These are phyloP conservation scores for Aspergillus pseudoviridinutans DNA, from an alignment of 2,329 filamentous ascomycete genomes.

Conservation along the genomic window DNA sequence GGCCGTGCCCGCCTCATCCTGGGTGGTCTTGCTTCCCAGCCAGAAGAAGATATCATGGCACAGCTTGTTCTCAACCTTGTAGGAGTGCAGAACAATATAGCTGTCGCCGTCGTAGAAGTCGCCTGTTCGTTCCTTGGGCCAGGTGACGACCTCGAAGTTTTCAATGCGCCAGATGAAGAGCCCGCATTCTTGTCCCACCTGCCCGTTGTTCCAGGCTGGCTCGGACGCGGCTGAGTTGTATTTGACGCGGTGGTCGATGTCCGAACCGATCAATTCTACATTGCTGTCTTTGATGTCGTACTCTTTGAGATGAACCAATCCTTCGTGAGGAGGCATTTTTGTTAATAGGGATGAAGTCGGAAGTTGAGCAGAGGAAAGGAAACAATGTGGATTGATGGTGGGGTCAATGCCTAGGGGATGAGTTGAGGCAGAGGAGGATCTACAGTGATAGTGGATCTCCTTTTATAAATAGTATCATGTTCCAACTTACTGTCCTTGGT, in stretches of 20 bases:
- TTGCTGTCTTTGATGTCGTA: constrained; percentile 68
- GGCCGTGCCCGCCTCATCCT: constrained; percentile 65
- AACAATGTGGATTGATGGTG: background rate
- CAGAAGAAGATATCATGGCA: constrained; percentile 67
- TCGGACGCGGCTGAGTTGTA: constrained; percentile 62
- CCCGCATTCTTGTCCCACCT: constrained; percentile 51
- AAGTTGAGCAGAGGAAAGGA: background rate
- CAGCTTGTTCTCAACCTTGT: constrained; percentile 50
- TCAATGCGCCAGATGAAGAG: constrained; percentile 65
- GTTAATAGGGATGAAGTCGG: background rate
- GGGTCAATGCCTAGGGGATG: background rate
- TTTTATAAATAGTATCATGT: no score
- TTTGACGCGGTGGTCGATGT: constrained; percentile 65
- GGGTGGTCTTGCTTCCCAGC: constrained; percentile 61
- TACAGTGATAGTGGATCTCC: no score
- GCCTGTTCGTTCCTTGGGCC: constrained; percentile 55
- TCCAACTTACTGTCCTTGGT: no score
- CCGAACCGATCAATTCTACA: constrained; percentile 60
- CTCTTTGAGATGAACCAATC: constrained; percentile 59
- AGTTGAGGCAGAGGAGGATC: no score
- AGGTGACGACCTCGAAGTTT: constrained; percentile 60
- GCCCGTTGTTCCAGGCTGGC: constrained; percentile 62
- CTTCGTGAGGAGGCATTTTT: constrained; percentile 59
- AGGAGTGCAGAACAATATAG: constrained; percentile 62
- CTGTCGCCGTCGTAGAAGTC: constrained; percentile 66